A percentile compares a stretch with the other conserved stretches of the same genome.
Conservation (phyloP, 2,329 filamentous ascomycete species). For the Colletotrichum incanum region DNA sequence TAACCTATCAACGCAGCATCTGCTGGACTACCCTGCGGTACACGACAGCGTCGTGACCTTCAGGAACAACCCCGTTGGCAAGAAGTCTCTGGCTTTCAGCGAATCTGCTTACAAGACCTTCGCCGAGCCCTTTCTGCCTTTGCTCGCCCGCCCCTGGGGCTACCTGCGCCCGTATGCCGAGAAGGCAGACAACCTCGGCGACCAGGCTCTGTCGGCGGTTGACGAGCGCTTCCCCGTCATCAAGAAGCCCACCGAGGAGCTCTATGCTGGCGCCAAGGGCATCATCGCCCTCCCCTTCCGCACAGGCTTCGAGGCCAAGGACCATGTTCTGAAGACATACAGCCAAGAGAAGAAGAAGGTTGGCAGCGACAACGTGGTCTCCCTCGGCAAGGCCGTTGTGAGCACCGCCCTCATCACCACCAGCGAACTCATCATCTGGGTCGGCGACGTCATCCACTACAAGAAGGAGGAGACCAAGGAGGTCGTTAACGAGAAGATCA, state of each 20-base stretch:
- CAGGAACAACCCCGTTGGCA: conserved; percentile 86
- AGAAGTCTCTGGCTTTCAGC: conserved; percentile 84
- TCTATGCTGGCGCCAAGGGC: conserved; percentile 75
- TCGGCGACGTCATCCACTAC: conserved; percentile 71
- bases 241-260: conserved; percentile 81
- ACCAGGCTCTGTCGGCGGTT: conserved; percentile 78
- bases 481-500: conserved; percentile 66
- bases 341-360: conserved; percentile 74
- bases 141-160: conserved; percentile 83
- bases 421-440: conserved; percentile 74
- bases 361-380: conserved; percentile 75
- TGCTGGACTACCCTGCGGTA: conserved; percentile 87
- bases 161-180: conserved; percentile 89
- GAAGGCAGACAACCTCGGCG: conserved; percentile 84
- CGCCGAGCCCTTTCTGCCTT: conserved; percentile 83
- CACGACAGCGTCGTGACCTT: conserved; percentile 83
- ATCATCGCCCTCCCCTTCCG: conserved; percentile 75
- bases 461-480: conserved; percentile 76
- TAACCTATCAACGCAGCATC: conserved; percentile 71
- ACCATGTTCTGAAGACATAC: conserved; percentile 73
- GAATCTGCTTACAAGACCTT: conserved; percentile 83
- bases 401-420: conserved; percentile 78
- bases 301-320: conserved; percentile 73
- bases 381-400: conserved; percentile 79
- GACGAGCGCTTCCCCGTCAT: conserved; percentile 81